phyloP scores from a whole-genome alignment of 129 eudicot genomes.

The Escallonia herrerae region DNA sequence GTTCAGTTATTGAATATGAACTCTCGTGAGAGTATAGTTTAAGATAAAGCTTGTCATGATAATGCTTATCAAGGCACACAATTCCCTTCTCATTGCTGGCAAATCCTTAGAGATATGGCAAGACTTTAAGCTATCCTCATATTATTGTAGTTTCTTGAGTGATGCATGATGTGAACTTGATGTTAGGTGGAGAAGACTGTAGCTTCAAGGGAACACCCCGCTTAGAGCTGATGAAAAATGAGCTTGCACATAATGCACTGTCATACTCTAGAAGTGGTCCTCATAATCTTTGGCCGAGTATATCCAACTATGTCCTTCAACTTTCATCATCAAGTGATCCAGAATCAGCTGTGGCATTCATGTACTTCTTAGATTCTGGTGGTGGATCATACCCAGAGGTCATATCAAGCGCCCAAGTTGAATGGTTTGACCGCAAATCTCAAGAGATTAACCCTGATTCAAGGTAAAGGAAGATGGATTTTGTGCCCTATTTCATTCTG shows the following conservation, averaged over 20 bases:
- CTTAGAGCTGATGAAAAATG: slow-evolving; percentile 65
- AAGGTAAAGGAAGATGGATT: slow-evolving; percentile 37
- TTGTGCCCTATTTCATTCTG: background rate
- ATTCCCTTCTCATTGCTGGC: too few relatives aligned
- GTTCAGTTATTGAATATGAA: too few relatives aligned
- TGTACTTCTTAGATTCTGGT: slow-evolving; percentile 95
- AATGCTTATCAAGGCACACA: too few relatives aligned
- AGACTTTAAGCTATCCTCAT: too few relatives aligned
- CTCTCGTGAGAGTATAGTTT: too few relatives aligned
- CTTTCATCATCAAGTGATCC: slow-evolving; percentile 42
- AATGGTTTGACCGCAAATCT: slow-evolving; percentile 67
- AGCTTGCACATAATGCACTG: slow-evolving; percentile 29
- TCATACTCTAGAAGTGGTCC: slow-evolving; percentile 72
- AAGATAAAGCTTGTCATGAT: too few relatives aligned
- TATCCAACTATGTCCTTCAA: slow-evolving; percentile 72
- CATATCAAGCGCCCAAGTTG: slow-evolving; percentile 63
- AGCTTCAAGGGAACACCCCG: slow-evolving; percentile 79
- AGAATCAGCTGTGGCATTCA: slow-evolving; percentile 31
- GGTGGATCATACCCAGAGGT: slow-evolving; percentile 95
- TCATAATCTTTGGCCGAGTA: slow-evolving; percentile 72
- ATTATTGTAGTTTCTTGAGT: too few relatives aligned
- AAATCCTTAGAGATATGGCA: too few relatives aligned
- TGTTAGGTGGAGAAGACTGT: slow-evolving; percentile 46
- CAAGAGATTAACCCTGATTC: slow-evolving; percentile 68
- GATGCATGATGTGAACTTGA: background rate